Percentiles rank a stretch among this genome's conserved stretches.
phyloP scores from a whole-genome alignment of 495 filamentous ascomycete genomes.

The Evernia prunastri region DNA sequence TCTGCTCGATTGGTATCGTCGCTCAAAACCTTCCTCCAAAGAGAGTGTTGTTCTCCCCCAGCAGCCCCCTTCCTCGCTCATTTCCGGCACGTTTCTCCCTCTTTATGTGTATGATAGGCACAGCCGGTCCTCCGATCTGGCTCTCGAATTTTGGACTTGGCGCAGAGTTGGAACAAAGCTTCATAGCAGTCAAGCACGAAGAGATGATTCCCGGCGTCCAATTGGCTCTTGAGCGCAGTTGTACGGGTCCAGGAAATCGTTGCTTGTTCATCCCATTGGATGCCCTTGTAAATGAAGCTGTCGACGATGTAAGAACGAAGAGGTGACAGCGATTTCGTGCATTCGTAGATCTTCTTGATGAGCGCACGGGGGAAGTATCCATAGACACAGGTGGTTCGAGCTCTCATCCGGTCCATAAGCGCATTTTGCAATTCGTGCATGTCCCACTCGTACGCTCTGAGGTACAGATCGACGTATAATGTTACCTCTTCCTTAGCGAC shows the following conservation, averaged over 20 bases:
- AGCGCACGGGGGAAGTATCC: background rate
- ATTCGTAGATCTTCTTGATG: background rate
- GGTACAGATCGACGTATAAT: background rate
- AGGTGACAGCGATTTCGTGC: background rate
- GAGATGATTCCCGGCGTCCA: background rate
- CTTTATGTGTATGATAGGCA: conserved; percentile 14
- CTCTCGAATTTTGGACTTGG: background rate
- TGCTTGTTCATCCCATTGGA: background rate
- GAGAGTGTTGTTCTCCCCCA: too few relatives aligned
- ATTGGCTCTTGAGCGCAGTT: background rate
- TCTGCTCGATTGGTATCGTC: too few relatives aligned
- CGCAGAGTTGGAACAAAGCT: background rate
- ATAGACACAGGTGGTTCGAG: background rate
- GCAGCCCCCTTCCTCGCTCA: background rate
- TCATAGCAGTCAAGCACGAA: conserved; percentile 17
- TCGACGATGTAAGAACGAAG: conserved; percentile 16
- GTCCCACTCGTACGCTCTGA: background rate
- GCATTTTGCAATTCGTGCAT: conserved; percentile 6
- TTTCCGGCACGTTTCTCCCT: background rate
- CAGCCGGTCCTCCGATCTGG: background rate
- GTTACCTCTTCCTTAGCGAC: background rate
- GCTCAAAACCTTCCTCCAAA: too few relatives aligned
- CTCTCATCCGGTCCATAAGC: conserved; percentile 13
- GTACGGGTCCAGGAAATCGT: background rate
- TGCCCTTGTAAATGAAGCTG: conserved; percentile 1